Base-by-base conservation (phyloP, 2,329 filamentous ascomycete species). In the Ampelomyces quisqualis region DNA sequence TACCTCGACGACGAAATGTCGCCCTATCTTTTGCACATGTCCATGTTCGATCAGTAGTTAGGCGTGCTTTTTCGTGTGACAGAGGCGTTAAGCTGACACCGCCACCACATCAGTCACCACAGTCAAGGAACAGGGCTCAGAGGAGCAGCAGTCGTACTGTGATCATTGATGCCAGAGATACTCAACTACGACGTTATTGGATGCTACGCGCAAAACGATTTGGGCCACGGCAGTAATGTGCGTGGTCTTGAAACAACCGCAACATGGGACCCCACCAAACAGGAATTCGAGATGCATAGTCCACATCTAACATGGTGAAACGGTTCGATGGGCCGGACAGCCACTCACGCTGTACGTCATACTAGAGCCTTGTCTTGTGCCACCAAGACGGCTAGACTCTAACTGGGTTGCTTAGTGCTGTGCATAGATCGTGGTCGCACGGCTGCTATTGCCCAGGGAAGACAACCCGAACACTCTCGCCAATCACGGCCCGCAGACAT, bases 301-400 rank as follows among this genome's bases (percentile, higher is more conserved):
- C 76, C 76, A 8, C 73, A 72, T 18, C 55, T 78, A 14, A 77
- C 75, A 58, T 78, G 74, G 75, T 78, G 76, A 75, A 77, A 78
- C 55, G 76, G 75, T 1, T 70, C 70, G 1, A 68, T 78, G 62
- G 75, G 75, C 2, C 64, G 74, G 17, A 76, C 73, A n/a, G 76
- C 75, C n/a, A 77, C 76, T 40, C 74, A 78, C 65, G 72, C 75
- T 19, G 59, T 65, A 56, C 42, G 58, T 55, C 39, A 36, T 30
- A 29, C 17, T 8, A 34, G 20, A 23, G 18, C 6, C 14, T 7
- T 11, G 18, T 15, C 17, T 17, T 30, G 28, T 30, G n/a, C 22
- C 40, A 20, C 28, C 10, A 2, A 15, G 27, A 19, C 17, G 32
- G 20, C 29, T 33, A 34, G 23, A 30, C 19, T 28, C 37, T 41